phyloP scores from a whole-genome alignment of 1,139 yeast genomes.

The Torulaspora pretoriensis region DNA sequence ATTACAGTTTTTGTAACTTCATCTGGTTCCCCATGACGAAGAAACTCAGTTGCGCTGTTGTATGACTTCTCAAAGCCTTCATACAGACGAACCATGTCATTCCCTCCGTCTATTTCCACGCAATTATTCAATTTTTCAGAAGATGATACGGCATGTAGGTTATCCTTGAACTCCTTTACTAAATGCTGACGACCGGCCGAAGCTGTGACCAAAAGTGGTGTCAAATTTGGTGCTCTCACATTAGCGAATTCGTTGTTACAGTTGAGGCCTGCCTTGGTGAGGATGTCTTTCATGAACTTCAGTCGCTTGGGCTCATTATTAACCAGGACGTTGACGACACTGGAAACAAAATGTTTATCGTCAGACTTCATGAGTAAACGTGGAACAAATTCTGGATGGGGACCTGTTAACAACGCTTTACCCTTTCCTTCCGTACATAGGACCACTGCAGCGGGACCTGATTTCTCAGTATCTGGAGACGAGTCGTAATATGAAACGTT shows the following conservation, averaged over 20 bases:
- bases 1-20: slow-evolving; percentile 51
- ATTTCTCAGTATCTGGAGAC: slow-evolving; percentile 31
- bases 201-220: slow-evolving; percentile 46
- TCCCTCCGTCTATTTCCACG: slow-evolving; percentile 22
- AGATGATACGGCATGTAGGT: slow-evolving; percentile 14
- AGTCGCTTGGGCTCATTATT: slow-evolving; percentile 48
- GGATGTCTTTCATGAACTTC: slow-evolving; percentile 51
- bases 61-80: slow-evolving; percentile 22
- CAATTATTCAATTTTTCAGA: slow-evolving; percentile 9
- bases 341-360: slow-evolving; percentile 36
- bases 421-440: slow-evolving; percentile 71
- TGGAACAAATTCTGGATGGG: slow-evolving; percentile 85
- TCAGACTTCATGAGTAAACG: slow-evolving; percentile 42
- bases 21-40: slow-evolving; percentile 47
- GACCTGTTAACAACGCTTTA: slow-evolving; percentile 69
- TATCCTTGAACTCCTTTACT: slow-evolving; percentile 17
- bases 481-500: slow-evolving; percentile 42
- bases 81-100: slow-evolving; percentile 37
- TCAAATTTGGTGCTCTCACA: slow-evolving; percentile 57
- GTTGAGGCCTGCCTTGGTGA: slow-evolving; percentile 59
- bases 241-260: slow-evolving; percentile 51
- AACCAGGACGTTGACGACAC: slow-evolving; percentile 41
- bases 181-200: slow-evolving; percentile 42
- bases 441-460: slow-evolving; percentile 66
- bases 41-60: slow-evolving; percentile 36